A percentile compares a stretch with the other conserved stretches of the same genome.
Evolutionary conservation across 768 basidiomycete species (phyloP).

Genomic region (Fomitopsis pulvina): DNA sequence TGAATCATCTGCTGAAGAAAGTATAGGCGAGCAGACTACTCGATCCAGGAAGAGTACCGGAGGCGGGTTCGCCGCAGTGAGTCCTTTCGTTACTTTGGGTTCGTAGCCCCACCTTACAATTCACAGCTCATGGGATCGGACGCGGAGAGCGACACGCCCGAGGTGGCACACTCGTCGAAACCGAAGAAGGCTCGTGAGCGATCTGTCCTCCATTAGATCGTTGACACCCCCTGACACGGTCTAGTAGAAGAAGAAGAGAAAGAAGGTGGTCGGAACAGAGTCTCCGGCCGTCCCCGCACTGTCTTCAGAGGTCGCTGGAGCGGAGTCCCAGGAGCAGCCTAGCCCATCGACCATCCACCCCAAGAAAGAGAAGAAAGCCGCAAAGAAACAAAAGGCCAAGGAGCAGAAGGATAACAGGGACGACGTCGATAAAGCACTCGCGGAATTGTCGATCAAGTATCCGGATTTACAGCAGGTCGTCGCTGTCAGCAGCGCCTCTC

Average conservation of each 20-base stretch:
- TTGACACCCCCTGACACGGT: not conserved
- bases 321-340: not conserved
- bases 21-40: conserved; percentile 25
- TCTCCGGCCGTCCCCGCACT: conserved; percentile 5
- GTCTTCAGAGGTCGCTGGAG: conserved; percentile 1
- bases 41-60: conserved; percentile 15
- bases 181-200: conserved; percentile 24
- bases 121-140: conserved; percentile 12
- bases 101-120: not conserved
- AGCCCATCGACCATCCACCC: conserved; percentile 12
- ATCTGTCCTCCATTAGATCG: not conserved
- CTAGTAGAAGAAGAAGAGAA: conserved; percentile 24
- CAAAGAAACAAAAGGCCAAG: conserved; percentile 62
- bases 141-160: conserved; percentile 11
- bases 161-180: conserved; percentile 12
- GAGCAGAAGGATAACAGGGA: conserved; percentile 53
- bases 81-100: not conserved
- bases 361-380: conserved; percentile 45
- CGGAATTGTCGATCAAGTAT: conserved; percentile 77
- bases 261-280: conserved; percentile 15
- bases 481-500: conserved; percentile 19
- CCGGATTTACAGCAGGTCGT: conserved; percentile 42
- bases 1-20: conserved; percentile 28
- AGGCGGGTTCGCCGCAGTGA: conserved; percentile 18
- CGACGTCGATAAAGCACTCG: conserved; percentile 80